phyloP scores from a whole-genome alignment of 257 asterid genomes.

The Penstemon newberryi region DNA sequence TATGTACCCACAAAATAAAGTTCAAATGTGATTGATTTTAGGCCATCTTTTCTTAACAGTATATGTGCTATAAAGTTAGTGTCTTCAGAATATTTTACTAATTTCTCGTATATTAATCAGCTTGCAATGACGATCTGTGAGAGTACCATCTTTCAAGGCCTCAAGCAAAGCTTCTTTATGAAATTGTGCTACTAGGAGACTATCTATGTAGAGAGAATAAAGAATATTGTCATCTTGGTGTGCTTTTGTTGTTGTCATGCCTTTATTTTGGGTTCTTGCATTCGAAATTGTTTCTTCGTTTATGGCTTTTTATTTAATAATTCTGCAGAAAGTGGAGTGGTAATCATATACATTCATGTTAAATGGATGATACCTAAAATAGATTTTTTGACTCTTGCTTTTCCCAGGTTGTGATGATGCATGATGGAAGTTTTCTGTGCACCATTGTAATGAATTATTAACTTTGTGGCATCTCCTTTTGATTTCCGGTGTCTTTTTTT shows the following conservation, averaged over 20 bases:
- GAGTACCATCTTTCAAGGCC: slow-evolving; percentile 38
- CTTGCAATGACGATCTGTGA: slow-evolving; percentile 62
- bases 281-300: slow-evolving; percentile 5
- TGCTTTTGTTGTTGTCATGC: neutral
- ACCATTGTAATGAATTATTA: slow-evolving; percentile 21
- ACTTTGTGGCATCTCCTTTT: slow-evolving; percentile 26
- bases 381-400: slow-evolving; percentile 33
- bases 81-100: slow-evolving; percentile 26
- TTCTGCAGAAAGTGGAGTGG: neutral
- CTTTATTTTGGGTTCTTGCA: slow-evolving; percentile 1
- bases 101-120: slow-evolving; percentile 47
- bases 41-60: neutral
- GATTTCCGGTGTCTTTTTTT: slow-evolving; percentile 15
- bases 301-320: slow-evolving; percentile 1
- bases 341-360: neutral
- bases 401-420: slow-evolving; percentile 59
- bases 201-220: slow-evolving; percentile 20
- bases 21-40: neutral
- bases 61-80: neutral
- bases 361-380: slow-evolving; percentile 23
- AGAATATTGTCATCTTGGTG: slow-evolving; percentile 19
- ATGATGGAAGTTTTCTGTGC: slow-evolving; percentile 33
- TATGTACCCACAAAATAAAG: neutral
- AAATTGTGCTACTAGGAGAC: slow-evolving; percentile 29
- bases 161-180: slow-evolving; percentile 40